Base-by-base conservation (phyloP, 768 basidiomycete genomes). In the Zangia roseola region DNA sequence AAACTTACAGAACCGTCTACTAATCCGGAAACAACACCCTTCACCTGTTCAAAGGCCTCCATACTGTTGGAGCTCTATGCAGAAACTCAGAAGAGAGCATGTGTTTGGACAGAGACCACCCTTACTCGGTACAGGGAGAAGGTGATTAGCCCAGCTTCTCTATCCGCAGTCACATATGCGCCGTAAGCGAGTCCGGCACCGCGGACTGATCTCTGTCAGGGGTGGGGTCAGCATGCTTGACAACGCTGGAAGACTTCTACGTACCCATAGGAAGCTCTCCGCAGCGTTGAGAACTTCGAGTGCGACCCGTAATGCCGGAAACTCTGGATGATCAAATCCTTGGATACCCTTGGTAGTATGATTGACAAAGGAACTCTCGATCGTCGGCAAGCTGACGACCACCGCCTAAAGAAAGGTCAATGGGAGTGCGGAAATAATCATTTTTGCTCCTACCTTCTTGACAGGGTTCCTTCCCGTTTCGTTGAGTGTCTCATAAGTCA, bases 141-240 rank as follows among this genome's bases (percentile, higher is more conserved):
- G 43, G 69, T 81, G 23, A 92, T 69, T 10, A 86, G 69, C 2
- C 92, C 92, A 20, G 85, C 77, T 69, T 97, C 94, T 26, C 83
- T 71, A 57, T 94, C 91, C 26, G 84, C 64, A 0, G 76, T 75
- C 26, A 87, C 74, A 58, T 83, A 82, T 23, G 91, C 91, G n/a
- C 93, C 91, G 56, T 97, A 98, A 5, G 97, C 97, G 28, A 99
- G 71, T 19, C 97, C 97, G 47, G 91, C 86, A 7, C 97, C 97
- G 35, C 97, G 86, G 52, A 99, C 92, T 53, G 86, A 88, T 21
- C 86, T 82, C 88, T 91, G 52, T 54, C 30, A 45, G 48, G n/a
- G 43, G 16, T n/a, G 36, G 2, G 47, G 30, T 45, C 44, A 67
- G 45, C 42, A 50, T 26, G 19, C 8, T 41, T 28, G 9, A 47